phyloP scores from a whole-genome alignment of 148 eudicot species.

The Arbutus unedo region DNA sequence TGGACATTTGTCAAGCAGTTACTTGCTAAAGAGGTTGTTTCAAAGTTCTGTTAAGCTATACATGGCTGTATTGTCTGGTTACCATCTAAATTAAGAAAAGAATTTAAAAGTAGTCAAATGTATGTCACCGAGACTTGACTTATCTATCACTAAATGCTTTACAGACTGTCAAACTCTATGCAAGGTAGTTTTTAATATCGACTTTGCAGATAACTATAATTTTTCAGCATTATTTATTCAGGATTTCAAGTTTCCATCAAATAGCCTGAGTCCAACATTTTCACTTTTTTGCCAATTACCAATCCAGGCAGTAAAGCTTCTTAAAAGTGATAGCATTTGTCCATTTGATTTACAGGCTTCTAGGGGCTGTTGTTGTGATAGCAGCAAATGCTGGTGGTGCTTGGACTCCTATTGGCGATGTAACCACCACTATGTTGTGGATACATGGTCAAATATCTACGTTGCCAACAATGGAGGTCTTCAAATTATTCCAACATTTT shows the following conservation, averaged over 20 bases:
- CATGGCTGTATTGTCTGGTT: conserved; percentile 20
- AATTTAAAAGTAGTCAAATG: not conserved
- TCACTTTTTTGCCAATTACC: not conserved
- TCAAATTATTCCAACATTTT: conserved; percentile 18
- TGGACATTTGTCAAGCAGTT: conserved; percentile 30
- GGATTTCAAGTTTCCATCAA: not conserved
- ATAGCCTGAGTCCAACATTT: not conserved
- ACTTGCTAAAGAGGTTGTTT: not conserved
- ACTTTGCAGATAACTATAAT: not conserved
- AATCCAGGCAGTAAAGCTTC: conserved; percentile 10
- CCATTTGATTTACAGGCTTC: conserved; percentile 53
- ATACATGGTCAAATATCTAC: conserved; percentile 98
- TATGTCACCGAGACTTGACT: not conserved
- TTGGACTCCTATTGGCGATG: conserved; percentile 99
- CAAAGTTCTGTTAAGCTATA: not conserved
- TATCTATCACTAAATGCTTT: not conserved
- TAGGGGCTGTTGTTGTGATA: conserved; percentile 93
- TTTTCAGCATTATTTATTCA: not conserved
- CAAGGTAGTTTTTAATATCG: not conserved
- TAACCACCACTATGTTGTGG: conserved; percentile 98
- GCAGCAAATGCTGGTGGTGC: conserved; percentile 99
- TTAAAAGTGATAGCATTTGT: conserved; percentile 1
- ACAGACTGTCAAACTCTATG: too few species aligned
- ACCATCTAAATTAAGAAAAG: not conserved
- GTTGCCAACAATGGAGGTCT: conserved; percentile 82